Percentiles rank a stretch among this genome's conserved stretches.
These are phyloP conservation scores for Salix brachista DNA, from an alignment of 345 rosid genomes.

Conservation along the genomic window DNA sequence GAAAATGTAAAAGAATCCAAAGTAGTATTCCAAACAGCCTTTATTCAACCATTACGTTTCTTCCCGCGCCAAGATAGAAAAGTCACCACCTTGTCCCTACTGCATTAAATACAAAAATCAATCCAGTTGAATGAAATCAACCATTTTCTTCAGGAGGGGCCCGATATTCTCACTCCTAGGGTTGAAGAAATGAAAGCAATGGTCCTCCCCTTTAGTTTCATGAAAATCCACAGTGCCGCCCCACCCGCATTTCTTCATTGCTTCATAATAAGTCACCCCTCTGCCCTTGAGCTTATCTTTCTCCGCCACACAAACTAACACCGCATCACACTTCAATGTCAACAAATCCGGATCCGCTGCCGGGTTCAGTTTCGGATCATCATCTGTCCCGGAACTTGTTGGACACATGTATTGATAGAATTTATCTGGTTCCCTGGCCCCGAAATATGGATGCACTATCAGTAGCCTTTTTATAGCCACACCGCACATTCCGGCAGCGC, in stretches of 20 bases:
- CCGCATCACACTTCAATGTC: constrained; percentile 32
- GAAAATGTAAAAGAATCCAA: not conserved
- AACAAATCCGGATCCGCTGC: constrained; percentile 32
- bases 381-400: constrained; percentile 25
- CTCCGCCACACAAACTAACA: constrained; percentile 41
- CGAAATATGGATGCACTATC: constrained; percentile 35
- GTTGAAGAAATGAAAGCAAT: constrained; percentile 21
- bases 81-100: not conserved
- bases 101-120: not conserved
- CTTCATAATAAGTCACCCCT: constrained; percentile 9
- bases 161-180: constrained; percentile 23
- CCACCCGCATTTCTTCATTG: constrained; percentile 11
- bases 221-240: constrained; percentile 10
- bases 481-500: constrained; percentile 5
- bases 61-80: not conserved
- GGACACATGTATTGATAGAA: constrained; percentile 36
- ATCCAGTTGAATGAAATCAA: constrained; percentile 23
- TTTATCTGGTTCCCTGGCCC: constrained; percentile 27
- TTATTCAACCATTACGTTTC: too few relatives aligned
- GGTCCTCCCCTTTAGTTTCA: constrained; percentile 16
- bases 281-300: constrained; percentile 5
- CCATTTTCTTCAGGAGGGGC: constrained; percentile 28
- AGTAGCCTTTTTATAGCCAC: constrained; percentile 11
- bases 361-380: constrained; percentile 52
- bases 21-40: too few relatives aligned